Evolutionary conservation across 2,329 filamentous ascomycete species (phyloP).

Genomic region (Aspergillus sp.): DNA sequence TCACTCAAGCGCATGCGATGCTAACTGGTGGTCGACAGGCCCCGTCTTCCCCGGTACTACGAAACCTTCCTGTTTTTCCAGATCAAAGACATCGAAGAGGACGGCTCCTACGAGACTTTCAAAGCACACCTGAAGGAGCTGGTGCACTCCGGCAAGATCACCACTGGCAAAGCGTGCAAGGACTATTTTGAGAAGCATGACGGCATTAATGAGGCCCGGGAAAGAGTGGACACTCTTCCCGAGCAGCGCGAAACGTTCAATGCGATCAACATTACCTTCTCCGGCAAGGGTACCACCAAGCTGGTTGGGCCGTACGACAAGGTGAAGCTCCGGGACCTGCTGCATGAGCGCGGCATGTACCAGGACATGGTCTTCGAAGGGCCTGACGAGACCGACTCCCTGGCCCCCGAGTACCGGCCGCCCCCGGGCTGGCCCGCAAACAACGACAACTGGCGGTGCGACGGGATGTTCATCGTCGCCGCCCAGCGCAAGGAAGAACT

Average conservation of each 20-base stretch:
- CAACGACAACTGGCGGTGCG: slow-evolving; percentile 8
- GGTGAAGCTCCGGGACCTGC: slow-evolving; percentile 1
- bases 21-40: background rate
- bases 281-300: slow-evolving; percentile 4
- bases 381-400: slow-evolving; percentile 4
- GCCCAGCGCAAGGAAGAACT: slow-evolving; percentile 7
- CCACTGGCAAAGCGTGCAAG: slow-evolving; percentile 10
- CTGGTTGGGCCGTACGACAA: background rate
- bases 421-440: slow-evolving; percentile 3
- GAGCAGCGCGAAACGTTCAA: slow-evolving; percentile 1
- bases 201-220: too few species aligned
- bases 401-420: slow-evolving; percentile 11
- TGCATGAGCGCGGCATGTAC: slow-evolving; percentile 12
- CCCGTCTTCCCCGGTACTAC: slow-evolving; percentile 6
- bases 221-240: background rate
- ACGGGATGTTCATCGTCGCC: slow-evolving; percentile 13
- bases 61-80: slow-evolving; percentile 15
- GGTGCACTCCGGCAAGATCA: slow-evolving; percentile 4
- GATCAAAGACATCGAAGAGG: slow-evolving; percentile 4
- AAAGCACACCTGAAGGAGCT: slow-evolving; percentile 4
- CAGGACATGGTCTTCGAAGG: slow-evolving; percentile 13
- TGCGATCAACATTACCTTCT: slow-evolving; percentile 10
- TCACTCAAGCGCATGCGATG: too few species aligned
- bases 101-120: slow-evolving; percentile 4
- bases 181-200: too few species aligned